Percentiles rank a stretch among this genome's conserved stretches.
Conservation (phyloP, 176 grass and related monocot species). For the Neostapfia colusana region DNA sequence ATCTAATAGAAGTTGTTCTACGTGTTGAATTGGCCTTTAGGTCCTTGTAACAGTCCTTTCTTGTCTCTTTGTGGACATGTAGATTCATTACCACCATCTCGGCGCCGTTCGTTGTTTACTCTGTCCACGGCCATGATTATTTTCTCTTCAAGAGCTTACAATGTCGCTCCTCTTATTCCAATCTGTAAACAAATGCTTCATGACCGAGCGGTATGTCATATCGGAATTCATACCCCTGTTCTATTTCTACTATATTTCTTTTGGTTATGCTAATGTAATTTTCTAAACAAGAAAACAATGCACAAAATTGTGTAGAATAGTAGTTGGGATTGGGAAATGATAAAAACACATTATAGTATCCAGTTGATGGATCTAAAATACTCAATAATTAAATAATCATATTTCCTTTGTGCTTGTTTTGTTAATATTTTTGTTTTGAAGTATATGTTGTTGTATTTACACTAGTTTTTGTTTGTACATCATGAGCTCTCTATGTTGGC, state of each 20-base stretch:
- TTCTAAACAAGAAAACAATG: conserved; percentile 29
- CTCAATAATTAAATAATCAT: conserved; percentile 12
- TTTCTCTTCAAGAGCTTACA: conserved; percentile 90
- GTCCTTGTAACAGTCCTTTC: not conserved
- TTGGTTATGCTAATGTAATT: conserved; percentile 25
- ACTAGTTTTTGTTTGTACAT: not conserved
- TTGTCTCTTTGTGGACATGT: conserved; percentile 33
- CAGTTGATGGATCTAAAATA: conserved; percentile 23
- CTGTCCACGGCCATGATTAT: conserved; percentile 90
- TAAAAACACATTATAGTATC: not conserved
- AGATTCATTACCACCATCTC: conserved; percentile 79
- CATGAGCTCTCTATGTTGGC: conserved; percentile 8
- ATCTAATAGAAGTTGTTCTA: not conserved
- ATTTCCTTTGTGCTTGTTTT: conserved; percentile 1
- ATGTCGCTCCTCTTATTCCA: conserved; percentile 75
- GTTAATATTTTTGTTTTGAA: conserved; percentile 21
- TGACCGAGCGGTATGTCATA: conserved; percentile 65
- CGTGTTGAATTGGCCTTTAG: conserved; percentile 21
- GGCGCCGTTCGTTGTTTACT: conserved; percentile 78
- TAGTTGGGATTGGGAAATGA: conserved; percentile 31
- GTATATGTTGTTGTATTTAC: conserved; percentile 1
- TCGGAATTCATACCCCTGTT: not conserved
- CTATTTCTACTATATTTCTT: conserved; percentile 35
- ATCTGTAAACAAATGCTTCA: conserved; percentile 78
- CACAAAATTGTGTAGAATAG: not conserved